phyloP scores from a whole-genome alignment of 345 rosid species.

The Brassica juncea region DNA sequence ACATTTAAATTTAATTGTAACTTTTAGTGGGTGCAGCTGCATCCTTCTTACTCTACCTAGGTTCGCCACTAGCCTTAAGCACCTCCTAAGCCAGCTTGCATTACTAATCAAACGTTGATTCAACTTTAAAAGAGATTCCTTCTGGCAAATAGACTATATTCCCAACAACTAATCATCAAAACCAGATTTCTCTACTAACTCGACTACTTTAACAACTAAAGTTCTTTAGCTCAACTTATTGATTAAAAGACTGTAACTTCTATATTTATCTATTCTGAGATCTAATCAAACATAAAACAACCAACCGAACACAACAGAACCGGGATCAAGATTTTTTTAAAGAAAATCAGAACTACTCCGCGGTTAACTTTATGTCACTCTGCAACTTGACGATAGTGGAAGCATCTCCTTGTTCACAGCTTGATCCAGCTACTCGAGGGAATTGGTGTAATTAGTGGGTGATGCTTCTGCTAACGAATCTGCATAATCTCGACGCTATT shows the following conservation, averaged over 20 bases:
- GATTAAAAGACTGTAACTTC: not conserved
- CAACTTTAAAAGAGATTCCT: not conserved
- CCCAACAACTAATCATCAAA: not conserved
- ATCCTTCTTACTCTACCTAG: no score
- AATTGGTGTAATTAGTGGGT: constrained; percentile 85
- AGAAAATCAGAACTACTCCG: constrained; percentile 54
- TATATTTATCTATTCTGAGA: not conserved
- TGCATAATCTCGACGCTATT: constrained; percentile 87
- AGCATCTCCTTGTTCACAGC: constrained; percentile 64
- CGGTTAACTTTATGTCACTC: constrained; percentile 91
- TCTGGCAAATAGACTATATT: not conserved
- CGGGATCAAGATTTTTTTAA: not conserved
- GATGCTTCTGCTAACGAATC: constrained; percentile 96
- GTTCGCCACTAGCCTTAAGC: not conserved
- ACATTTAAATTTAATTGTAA: no score
- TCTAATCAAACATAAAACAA: not conserved
- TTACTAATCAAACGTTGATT: not conserved
- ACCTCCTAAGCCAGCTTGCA: not conserved
- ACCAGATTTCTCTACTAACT: not conserved
- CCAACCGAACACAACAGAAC: not conserved
- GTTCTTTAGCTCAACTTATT: not conserved
- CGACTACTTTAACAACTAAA: not conserved
- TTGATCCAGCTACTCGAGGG: constrained; percentile 73
- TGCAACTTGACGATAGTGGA: constrained; percentile 67
- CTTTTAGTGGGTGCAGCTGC: no score